These are phyloP conservation scores for Wickerhamomyces xylosicus DNA, from an alignment of 805 yeast species.

Conservation along the genomic window DNA sequence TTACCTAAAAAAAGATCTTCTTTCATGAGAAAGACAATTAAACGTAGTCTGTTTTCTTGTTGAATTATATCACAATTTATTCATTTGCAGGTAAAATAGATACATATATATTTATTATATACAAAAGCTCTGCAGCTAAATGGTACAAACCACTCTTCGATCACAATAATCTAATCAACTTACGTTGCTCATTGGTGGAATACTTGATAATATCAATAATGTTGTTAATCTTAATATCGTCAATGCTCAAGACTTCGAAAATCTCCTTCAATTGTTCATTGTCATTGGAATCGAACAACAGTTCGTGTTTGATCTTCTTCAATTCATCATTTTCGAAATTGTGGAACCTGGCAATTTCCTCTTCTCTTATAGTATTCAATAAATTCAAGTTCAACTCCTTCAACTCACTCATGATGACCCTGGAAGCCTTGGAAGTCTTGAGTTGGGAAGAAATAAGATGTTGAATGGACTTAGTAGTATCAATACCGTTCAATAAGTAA, in stretches of 20 bases:
- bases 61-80: too few species aligned
- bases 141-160: too few species aligned
- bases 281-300: too few species aligned
- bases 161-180: constrained; percentile 11
- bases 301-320: not conserved
- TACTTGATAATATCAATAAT: constrained; percentile 10
- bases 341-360: constrained; percentile 6
- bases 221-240: constrained; percentile 3
- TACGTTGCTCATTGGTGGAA: constrained; percentile 15
- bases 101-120: too few species aligned
- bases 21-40: too few species aligned
- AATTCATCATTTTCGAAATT: not conserved
- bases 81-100: too few species aligned
- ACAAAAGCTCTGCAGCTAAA: too few species aligned
- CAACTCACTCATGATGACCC: constrained; percentile 5
- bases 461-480: constrained; percentile 13
- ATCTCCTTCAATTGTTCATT: constrained; percentile 1
- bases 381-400: constrained; percentile 11
- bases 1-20: too few species aligned
- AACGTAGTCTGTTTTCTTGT: too few species aligned
- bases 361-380: constrained; percentile 12
- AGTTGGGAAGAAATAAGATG: constrained; percentile 2
- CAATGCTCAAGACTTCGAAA: constrained; percentile 8
- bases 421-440: constrained; percentile 2
- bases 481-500: constrained; percentile 8